Conservation (phyloP, 2,329 filamentous ascomycete species). For the Hypoxylon sp. region DNA sequence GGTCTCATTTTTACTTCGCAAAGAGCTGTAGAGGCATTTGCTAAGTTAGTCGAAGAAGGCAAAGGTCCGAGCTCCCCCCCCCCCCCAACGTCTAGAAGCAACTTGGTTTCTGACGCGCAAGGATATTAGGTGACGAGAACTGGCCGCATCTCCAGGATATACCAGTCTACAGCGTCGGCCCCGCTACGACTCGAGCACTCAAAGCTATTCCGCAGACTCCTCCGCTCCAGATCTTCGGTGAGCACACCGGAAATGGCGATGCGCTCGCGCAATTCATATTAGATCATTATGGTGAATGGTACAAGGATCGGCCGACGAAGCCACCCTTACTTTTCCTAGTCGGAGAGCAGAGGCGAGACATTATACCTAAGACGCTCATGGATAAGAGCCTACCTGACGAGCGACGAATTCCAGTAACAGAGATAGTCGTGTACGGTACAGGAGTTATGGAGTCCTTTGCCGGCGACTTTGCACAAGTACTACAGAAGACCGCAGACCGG, state of each 20-base stretch:
- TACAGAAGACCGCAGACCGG: constrained; percentile 62
- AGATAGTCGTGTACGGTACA: constrained; percentile 89
- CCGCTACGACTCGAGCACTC: constrained; percentile 83
- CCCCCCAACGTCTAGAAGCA: constrained; percentile 3
- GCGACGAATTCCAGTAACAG: constrained; percentile 76
- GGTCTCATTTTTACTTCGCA: constrained; percentile 90
- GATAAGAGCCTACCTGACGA: constrained; percentile 64
- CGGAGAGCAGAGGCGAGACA: constrained; percentile 89
- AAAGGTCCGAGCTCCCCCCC: constrained; percentile 54
- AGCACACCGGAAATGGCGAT: constrained; percentile 88
- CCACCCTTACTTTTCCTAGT: constrained; percentile 87
- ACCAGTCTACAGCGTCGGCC: constrained; percentile 82
- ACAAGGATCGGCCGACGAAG: constrained; percentile 60
- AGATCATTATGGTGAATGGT: constrained; percentile 76
- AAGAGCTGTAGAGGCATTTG: constrained; percentile 84
- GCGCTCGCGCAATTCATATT: constrained; percentile 84
- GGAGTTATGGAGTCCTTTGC: constrained; percentile 85
- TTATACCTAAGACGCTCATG: constrained; percentile 87
- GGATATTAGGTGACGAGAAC: constrained; percentile 44
- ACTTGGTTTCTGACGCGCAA: constrained; percentile 51
- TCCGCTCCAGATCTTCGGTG: constrained; percentile 77
- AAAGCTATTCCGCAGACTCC: constrained; percentile 66
- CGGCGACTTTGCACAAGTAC: constrained; percentile 69
- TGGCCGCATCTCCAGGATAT: constrained; percentile 72
- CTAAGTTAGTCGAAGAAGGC: constrained; percentile 71